Evolutionary conservation across 768 basidiomycete species (phyloP).

Genomic region (Kwoniella pini): DNA sequence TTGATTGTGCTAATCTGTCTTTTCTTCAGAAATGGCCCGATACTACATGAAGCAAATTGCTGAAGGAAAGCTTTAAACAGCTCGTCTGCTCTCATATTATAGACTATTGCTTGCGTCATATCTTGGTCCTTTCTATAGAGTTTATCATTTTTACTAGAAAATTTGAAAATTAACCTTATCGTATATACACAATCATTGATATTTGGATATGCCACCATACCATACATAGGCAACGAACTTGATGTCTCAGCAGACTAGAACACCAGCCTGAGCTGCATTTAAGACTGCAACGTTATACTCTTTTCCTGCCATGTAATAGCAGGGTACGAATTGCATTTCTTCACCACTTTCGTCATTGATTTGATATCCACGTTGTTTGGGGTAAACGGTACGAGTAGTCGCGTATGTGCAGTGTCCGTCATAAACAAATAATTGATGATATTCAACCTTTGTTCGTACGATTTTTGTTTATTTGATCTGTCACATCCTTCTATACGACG

Average conservation of each 20-base stretch:
- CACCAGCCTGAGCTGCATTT: too few relatives aligned
- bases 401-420: not conserved
- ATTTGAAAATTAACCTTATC: not conserved
- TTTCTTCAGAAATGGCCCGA: slow-evolving; percentile 36
- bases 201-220: slow-evolving; percentile 19
- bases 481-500: not conserved
- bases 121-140: slow-evolving; percentile 5
- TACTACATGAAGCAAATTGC: slow-evolving; percentile 52
- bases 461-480: not conserved
- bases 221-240: too few relatives aligned
- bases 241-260: too few relatives aligned
- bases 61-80: slow-evolving; percentile 42
- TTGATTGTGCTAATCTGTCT: not conserved
- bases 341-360: not conserved
- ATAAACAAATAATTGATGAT: not conserved
- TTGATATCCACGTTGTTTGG: slow-evolving; percentile 8
- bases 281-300: too few relatives aligned
- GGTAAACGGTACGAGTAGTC: not conserved
- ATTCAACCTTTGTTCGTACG: not conserved
- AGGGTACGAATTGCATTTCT: too few relatives aligned
- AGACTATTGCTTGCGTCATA: slow-evolving; percentile 2
- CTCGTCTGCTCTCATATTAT: not conserved
- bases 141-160: not conserved
- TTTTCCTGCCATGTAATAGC: too few relatives aligned
- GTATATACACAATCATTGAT: slow-evolving; percentile 18